phyloP scores from a whole-genome alignment of 2,329 filamentous ascomycete genomes.

The Dothideomycetes sp. region DNA sequence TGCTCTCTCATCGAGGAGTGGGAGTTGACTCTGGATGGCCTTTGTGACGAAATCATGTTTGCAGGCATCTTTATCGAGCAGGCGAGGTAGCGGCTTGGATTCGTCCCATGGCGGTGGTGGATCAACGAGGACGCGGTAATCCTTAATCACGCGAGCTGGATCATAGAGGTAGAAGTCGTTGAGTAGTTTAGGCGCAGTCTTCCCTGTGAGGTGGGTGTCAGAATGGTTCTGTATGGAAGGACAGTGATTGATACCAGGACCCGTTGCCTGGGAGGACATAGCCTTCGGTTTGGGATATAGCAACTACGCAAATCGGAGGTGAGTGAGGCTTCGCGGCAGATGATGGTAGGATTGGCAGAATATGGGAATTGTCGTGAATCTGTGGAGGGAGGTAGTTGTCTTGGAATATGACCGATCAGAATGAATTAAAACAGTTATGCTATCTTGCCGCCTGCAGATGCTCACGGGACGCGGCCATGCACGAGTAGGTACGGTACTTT shows the following conservation, averaged over 20 bases:
- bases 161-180: constrained; percentile 43
- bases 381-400: too few species aligned
- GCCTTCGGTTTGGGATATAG: not conserved
- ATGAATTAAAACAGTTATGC: too few species aligned
- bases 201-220: constrained; percentile 32
- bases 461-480: too few species aligned
- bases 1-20: constrained; percentile 29
- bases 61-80: constrained; percentile 35
- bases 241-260: constrained; percentile 7
- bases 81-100: constrained; percentile 12
- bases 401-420: too few species aligned
- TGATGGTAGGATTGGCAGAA: too few species aligned
- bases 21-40: constrained; percentile 39
- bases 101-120: constrained; percentile 42
- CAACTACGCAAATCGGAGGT: not conserved
- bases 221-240: too few species aligned
- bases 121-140: constrained; percentile 45
- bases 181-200: constrained; percentile 39
- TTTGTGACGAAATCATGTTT: constrained; percentile 50
- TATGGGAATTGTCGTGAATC: too few species aligned
- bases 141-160: constrained; percentile 23
- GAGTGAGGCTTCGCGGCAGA: too few species aligned
- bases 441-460: too few species aligned
- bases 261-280: constrained; percentile 8
- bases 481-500: too few species aligned